Evolutionary conservation across 306 rosid species (phyloP).

Genomic region (Vigna unguiculata): DNA sequence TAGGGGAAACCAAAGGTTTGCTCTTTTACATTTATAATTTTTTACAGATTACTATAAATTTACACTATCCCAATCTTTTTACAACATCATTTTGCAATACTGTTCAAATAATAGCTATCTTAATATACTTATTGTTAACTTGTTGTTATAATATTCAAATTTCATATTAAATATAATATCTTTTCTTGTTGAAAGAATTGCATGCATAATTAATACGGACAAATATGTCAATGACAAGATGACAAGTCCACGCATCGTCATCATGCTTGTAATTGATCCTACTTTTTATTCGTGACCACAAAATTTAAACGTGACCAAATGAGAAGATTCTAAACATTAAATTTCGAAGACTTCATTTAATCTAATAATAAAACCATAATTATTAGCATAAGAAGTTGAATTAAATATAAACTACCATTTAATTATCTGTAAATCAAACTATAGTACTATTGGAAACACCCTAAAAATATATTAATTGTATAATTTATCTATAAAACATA

Average conservation of each 20-base stretch:
- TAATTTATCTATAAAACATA: neutral
- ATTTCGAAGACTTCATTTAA: neutral
- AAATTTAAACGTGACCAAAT: constrained; percentile 7
- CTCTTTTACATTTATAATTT: neutral
- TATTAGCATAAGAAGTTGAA: neutral
- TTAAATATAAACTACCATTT: neutral
- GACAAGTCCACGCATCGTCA: neutral
- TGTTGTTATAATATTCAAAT: neutral
- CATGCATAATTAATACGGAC: neutral
- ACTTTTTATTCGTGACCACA: neutral
- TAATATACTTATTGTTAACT: neutral
- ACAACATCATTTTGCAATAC: neutral
- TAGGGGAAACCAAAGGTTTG: neutral
- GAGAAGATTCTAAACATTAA: neutral
- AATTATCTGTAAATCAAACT: neutral
- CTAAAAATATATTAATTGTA: neutral
- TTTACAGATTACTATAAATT: too few relatives aligned
- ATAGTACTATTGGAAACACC: neutral
- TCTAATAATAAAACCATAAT: neutral
- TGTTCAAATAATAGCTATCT: neutral
- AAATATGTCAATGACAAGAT: neutral
- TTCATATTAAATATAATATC: neutral
- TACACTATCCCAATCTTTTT: neutral
- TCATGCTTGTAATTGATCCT: neutral
- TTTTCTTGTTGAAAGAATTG: neutral